Percentiles rank a stretch among this genome's conserved stretches.
Evolutionary conservation across 768 basidiomycete species (phyloP).

Genomic region (Lanmaoa rubissima): DNA sequence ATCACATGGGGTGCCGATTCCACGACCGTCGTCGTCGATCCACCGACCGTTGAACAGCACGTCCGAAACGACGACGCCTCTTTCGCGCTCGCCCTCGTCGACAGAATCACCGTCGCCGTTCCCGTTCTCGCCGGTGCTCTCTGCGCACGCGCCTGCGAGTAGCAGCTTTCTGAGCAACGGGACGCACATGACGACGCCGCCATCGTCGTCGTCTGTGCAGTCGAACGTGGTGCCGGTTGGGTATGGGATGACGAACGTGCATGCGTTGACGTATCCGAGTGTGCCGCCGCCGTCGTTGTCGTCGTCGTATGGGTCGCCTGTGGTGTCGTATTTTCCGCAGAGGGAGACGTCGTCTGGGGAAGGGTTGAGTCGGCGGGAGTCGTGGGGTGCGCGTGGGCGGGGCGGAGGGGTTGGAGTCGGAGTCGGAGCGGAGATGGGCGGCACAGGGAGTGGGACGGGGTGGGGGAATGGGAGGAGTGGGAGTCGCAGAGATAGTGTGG

Average conservation of each 20-base stretch:
- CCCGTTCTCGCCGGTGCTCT: slow-evolving; percentile 59
- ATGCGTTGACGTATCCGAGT: slow-evolving; percentile 69
- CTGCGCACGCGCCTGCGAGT: slow-evolving; percentile 43
- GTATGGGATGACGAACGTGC: slow-evolving; percentile 30
- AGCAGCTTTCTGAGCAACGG: slow-evolving; percentile 30
- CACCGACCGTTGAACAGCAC: slow-evolving; percentile 49
- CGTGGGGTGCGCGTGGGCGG: slow-evolving; percentile 37
- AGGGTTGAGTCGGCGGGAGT: slow-evolving; percentile 52
- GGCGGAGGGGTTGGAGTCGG: slow-evolving; percentile 17
- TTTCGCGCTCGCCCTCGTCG: slow-evolving; percentile 65
- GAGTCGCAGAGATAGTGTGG: slow-evolving; percentile 57
- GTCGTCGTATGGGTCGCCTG: slow-evolving; percentile 74
- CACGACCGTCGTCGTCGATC: slow-evolving; percentile 63
- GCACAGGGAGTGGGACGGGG: background rate
- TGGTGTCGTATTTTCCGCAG: slow-evolving; percentile 41
- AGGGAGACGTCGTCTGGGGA: slow-evolving; percentile 56
- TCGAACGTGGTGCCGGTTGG: background rate
- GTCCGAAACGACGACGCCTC: slow-evolving; percentile 58
- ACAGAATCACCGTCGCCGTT: slow-evolving; percentile 55
- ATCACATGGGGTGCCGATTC: slow-evolving; percentile 66
- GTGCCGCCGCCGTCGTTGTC: slow-evolving; percentile 83
- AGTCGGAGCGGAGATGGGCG: background rate
- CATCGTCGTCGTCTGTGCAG: slow-evolving; percentile 46
- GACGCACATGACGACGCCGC: slow-evolving; percentile 73
- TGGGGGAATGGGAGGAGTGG: slow-evolving; percentile 26